Conservation (phyloP, 2,329 filamentous ascomycete species). For the Xylaria sp. region DNA sequence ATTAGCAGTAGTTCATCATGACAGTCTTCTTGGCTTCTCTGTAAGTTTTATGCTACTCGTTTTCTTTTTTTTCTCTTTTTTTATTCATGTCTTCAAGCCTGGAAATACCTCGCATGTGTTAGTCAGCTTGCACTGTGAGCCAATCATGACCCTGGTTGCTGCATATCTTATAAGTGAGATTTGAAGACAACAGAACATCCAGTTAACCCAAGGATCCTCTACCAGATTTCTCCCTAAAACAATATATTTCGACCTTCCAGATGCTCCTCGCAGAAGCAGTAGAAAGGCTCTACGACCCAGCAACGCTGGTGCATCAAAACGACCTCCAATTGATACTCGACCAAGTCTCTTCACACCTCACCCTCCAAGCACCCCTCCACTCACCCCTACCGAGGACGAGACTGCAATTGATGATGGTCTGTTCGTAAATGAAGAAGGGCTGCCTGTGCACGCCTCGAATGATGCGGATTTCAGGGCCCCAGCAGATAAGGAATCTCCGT, state of each 20-base stretch:
- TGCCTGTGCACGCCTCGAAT: conserved; percentile 66
- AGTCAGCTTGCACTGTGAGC: not conserved
- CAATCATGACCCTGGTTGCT: conserved; percentile 9
- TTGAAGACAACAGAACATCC: not conserved
- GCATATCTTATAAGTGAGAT: conserved; percentile 3
- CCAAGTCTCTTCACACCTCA: conserved; percentile 65
- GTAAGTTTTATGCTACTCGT: conserved; percentile 51
- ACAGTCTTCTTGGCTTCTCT: conserved; percentile 64
- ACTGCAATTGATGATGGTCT: conserved; percentile 49
- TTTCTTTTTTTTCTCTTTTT: not conserved
- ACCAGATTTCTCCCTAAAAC: conserved; percentile 94
- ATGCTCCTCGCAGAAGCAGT: conserved; percentile 53
- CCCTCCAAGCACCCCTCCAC: conserved; percentile 64
- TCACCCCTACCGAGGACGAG: conserved; percentile 64
- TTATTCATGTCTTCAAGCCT: not conserved
- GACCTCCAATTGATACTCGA: conserved; percentile 52
- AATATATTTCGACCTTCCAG: conserved; percentile 81
- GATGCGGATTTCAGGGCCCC: conserved; percentile 67
- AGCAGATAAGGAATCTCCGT: conserved; percentile 78
- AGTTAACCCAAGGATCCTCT: conserved; percentile 17
- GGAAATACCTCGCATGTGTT: not conserved
- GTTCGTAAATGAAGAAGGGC: conserved; percentile 69
- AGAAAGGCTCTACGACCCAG: conserved; percentile 41
- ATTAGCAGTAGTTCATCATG: conserved; percentile 52
- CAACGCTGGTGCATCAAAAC: conserved; percentile 47